Evolutionary conservation across 2,329 filamentous ascomycete species (phyloP).

Genomic region (Bipolaris victoriae): DNA sequence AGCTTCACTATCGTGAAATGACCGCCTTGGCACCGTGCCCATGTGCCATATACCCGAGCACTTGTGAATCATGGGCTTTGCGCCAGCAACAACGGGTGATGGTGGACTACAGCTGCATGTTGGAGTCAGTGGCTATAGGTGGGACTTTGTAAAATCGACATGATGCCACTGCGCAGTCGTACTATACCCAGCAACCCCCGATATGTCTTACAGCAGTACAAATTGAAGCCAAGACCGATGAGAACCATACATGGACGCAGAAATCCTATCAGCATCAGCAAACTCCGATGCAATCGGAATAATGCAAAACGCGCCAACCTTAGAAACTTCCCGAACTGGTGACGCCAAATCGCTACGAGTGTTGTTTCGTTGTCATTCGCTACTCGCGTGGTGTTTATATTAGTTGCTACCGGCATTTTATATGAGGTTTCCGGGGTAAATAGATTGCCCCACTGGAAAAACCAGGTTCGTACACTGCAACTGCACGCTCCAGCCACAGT

Average conservation of each 20-base stretch:
- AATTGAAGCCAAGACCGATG: neutral
- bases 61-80: no score
- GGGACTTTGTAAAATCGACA: neutral
- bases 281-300: neutral
- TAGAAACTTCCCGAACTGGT: neutral
- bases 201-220: neutral
- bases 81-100: neutral
- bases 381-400: neutral
- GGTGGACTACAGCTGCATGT: neutral
- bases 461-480: constrained; percentile 5
- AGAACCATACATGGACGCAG: no score
- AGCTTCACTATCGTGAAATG: neutral
- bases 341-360: neutral
- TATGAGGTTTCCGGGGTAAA: constrained; percentile 19
- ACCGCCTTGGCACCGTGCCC: neutral
- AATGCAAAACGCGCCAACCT: neutral
- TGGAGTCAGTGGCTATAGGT: neutral
- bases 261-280: neutral
- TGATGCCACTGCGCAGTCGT: neutral
- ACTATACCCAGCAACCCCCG: neutral
- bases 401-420: constrained; percentile 29
- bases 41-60: neutral
- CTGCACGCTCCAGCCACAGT: constrained; percentile 8
- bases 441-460: constrained; percentile 27
- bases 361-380: neutral